Conservation (phyloP, 73 alveolate genomes). For the Effrenium voratum region DNA sequence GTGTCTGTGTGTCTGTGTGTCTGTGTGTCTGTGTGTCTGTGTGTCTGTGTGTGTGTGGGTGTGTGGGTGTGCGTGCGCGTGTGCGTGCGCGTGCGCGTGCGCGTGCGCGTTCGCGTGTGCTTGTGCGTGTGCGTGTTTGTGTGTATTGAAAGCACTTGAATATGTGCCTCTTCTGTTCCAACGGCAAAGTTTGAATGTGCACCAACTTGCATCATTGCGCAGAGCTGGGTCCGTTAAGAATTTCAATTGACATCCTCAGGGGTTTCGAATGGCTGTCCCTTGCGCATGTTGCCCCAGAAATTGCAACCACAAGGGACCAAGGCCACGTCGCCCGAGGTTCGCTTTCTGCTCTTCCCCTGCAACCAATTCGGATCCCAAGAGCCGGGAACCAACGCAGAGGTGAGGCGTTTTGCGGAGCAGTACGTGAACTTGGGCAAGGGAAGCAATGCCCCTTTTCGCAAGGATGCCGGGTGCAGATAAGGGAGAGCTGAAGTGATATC, state of each 20-base stretch:
- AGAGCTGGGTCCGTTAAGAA: too few relatives aligned
- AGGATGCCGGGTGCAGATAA: not conserved
- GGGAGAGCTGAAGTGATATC: too few relatives aligned
- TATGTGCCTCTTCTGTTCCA: too few relatives aligned
- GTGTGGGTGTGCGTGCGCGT: too few relatives aligned
- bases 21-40: slow-evolving; percentile 39
- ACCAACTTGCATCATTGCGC: too few relatives aligned
- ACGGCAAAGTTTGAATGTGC: too few relatives aligned
- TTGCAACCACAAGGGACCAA: not conserved
- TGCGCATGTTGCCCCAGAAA: not conserved
- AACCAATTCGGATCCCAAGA: slow-evolving; percentile 97
- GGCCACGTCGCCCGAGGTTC: not conserved
- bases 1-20: slow-evolving; percentile 34
- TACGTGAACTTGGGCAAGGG: not conserved
- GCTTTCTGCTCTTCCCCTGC: slow-evolving; percentile 95
- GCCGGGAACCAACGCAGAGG: slow-evolving; percentile 96
- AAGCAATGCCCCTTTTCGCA: not conserved
- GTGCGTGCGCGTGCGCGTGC: too few relatives aligned
- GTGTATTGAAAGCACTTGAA: too few relatives aligned
- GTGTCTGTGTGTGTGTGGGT: too few relatives aligned
- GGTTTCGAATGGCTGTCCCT: not conserved
- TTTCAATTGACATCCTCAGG: too few relatives aligned
- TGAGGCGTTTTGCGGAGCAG: slow-evolving; percentile 94
- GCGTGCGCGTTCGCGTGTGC: too few relatives aligned
- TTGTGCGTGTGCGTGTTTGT: too few relatives aligned